These are phyloP conservation scores for Selaginella tamariscina DNA, from an alignment of 75 land plant species.

Conservation along the genomic window DNA sequence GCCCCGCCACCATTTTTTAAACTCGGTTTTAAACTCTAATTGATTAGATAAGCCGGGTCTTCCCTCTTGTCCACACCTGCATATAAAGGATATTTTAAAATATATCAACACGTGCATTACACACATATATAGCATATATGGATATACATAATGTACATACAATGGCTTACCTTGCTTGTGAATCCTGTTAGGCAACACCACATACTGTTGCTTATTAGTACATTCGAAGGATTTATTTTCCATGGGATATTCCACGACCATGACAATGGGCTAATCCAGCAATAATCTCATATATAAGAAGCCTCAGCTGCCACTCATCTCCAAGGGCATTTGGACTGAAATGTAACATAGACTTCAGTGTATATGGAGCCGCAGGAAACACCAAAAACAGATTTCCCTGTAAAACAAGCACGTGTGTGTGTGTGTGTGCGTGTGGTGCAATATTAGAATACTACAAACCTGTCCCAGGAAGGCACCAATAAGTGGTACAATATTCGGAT, in stretches of 20 bases:
- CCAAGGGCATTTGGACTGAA: slow-evolving; percentile 60
- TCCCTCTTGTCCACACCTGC: background rate
- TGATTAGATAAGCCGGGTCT: background rate
- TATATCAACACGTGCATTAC: background rate
- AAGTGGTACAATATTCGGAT: slow-evolving; percentile 64
- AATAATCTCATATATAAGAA: slow-evolving; percentile 65
- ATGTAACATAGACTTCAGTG: slow-evolving; percentile 51
- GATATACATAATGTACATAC: background rate
- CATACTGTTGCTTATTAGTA: slow-evolving; percentile 40
- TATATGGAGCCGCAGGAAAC: slow-evolving; percentile 47
- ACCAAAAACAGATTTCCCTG: slow-evolving; percentile 24
- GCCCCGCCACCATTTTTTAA: slow-evolving; percentile 67
- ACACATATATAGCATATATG: background rate
- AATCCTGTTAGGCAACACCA: slow-evolving; percentile 57
- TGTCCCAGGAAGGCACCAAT: slow-evolving; percentile 39
- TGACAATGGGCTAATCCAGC: slow-evolving; percentile 59
- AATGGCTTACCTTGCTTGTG: slow-evolving; percentile 10
- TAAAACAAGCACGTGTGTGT: too few species aligned
- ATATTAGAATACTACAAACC: too few species aligned
- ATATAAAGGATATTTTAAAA: background rate
- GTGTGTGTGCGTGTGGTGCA: too few species aligned
- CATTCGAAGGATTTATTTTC: slow-evolving; percentile 50
- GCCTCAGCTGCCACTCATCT: slow-evolving; percentile 61
- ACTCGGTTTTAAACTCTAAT: slow-evolving; percentile 41
- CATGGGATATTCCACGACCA: slow-evolving; percentile 45